A percentile compares a stretch with the other conserved stretches of the same genome.
These are phyloP conservation scores for Hericium erinaceus DNA, from an alignment of 768 basidiomycete genomes.

Conservation along the genomic window DNA sequence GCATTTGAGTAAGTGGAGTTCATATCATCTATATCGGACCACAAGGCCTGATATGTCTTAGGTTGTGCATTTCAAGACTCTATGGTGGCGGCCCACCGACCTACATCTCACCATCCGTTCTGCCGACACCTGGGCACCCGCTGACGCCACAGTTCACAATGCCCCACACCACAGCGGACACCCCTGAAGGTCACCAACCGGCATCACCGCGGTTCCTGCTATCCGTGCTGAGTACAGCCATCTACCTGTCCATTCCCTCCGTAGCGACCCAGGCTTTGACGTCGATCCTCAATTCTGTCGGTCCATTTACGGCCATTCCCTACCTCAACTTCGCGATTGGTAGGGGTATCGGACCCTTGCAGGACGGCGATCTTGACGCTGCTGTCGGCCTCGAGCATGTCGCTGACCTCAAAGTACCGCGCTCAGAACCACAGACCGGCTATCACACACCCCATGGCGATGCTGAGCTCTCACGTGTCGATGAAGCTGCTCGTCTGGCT, in stretches of 20 bases:
- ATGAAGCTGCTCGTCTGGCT: slow-evolving; percentile 1
- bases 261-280: slow-evolving; percentile 69
- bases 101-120: slow-evolving; percentile 51
- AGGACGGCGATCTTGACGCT: slow-evolving; percentile 39
- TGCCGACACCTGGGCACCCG: slow-evolving; percentile 59
- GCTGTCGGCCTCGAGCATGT: slow-evolving; percentile 66
- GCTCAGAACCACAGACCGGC: slow-evolving; percentile 15
- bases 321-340: slow-evolving; percentile 84
- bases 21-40: background rate
- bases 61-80: slow-evolving; percentile 77
- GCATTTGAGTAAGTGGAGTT: slow-evolving; percentile 75
- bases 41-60: slow-evolving; percentile 21
- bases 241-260: slow-evolving; percentile 77
- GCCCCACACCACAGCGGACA: slow-evolving; percentile 12
- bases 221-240: slow-evolving; percentile 78
- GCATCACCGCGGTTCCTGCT: slow-evolving; percentile 76
- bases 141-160: slow-evolving; percentile 57
- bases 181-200: slow-evolving; percentile 53
- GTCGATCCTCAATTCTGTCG: slow-evolving; percentile 61
- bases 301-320: slow-evolving; percentile 64
- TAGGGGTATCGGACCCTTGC: slow-evolving; percentile 40
- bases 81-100: slow-evolving; percentile 82
- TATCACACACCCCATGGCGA: background rate
- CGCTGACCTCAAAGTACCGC: slow-evolving; percentile 37
- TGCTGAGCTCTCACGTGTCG: background rate